Evolutionary conservation across 2,329 filamentous ascomycete genomes (phyloP).

Genomic region (Cadophora luteo-olivacea): DNA sequence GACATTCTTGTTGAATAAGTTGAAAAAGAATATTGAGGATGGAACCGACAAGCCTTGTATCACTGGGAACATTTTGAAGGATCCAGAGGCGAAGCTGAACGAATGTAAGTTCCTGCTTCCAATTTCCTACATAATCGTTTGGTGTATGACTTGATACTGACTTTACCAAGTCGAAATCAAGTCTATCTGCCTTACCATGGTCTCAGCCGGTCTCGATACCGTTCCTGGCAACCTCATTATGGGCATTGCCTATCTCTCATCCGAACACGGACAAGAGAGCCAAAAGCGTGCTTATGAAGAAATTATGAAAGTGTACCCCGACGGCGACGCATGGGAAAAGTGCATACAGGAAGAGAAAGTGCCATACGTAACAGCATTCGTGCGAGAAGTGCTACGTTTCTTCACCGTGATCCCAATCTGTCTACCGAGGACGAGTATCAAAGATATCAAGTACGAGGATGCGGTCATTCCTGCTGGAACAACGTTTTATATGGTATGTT

Average conservation of each 20-base stretch:
- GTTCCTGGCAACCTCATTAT: constrained; percentile 82
- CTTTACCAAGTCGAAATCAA: constrained; percentile 70
- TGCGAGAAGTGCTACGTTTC: constrained; percentile 80
- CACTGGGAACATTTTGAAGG: constrained; percentile 67
- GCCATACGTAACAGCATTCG: constrained; percentile 77
- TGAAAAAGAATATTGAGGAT: constrained; percentile 65
- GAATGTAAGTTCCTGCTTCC: constrained; percentile 54
- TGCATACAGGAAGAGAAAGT: constrained; percentile 78
- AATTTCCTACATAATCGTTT: constrained; percentile 21
- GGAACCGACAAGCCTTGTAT: constrained; percentile 73
- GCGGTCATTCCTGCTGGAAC: constrained; percentile 75
- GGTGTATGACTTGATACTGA: constrained; percentile 39
- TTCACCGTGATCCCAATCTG: constrained; percentile 83
- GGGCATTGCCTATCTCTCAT: constrained; percentile 79
- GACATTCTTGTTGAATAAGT: constrained; percentile 61
- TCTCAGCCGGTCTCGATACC: constrained; percentile 81
- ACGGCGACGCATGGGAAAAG: constrained; percentile 77
- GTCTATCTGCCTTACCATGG: constrained; percentile 83
- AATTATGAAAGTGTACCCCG: constrained; percentile 73
- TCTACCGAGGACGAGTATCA: constrained; percentile 74
- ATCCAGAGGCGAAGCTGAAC: constrained; percentile 70
- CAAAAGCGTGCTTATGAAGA: constrained; percentile 73
- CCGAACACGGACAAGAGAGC: constrained; percentile 69
- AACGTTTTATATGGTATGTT: constrained; percentile 75
- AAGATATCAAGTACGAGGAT: constrained; percentile 73